Evolutionary conservation across 2,329 filamentous ascomycete species (phyloP).

Genomic region (Escovopsis sp.): DNA sequence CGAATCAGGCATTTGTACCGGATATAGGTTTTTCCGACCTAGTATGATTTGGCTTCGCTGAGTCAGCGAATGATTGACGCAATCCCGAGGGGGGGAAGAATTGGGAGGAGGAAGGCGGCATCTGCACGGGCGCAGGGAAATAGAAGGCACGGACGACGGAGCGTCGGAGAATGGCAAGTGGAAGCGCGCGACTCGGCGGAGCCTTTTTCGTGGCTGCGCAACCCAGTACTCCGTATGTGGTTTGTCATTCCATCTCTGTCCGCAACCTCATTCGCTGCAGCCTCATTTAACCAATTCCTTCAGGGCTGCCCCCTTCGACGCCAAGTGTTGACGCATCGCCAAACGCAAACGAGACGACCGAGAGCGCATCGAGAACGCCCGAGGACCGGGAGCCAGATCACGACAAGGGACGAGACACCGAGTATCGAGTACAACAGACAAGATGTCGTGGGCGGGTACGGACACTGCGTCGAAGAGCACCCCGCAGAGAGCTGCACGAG

Average conservation of each 20-base stretch:
- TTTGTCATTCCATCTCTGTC: constrained; percentile 6
- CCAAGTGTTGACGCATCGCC: not conserved
- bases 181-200: constrained; percentile 13
- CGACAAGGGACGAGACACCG: constrained; percentile 3
- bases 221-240: no score
- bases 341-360: no score
- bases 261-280: constrained; percentile 2
- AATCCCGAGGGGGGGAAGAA: not conserved
- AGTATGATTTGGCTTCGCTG: no score
- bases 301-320: constrained; percentile 4
- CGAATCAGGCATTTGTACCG: no score
- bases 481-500: constrained; percentile 11
- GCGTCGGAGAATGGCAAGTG: no score
- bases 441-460: constrained; percentile 60
- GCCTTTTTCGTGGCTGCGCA: constrained; percentile 17
- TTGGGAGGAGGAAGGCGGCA: constrained; percentile 1
- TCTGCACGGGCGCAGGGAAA: constrained; percentile 6
- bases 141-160: constrained; percentile 11
- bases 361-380: no score
- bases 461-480: constrained; percentile 7
- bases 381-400: no score
- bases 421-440: no score
- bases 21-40: no score
- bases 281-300: constrained; percentile 14
- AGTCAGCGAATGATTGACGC: no score